Conservation (phyloP, 805 yeast genomes). For the Candida rishiriensis region DNA sequence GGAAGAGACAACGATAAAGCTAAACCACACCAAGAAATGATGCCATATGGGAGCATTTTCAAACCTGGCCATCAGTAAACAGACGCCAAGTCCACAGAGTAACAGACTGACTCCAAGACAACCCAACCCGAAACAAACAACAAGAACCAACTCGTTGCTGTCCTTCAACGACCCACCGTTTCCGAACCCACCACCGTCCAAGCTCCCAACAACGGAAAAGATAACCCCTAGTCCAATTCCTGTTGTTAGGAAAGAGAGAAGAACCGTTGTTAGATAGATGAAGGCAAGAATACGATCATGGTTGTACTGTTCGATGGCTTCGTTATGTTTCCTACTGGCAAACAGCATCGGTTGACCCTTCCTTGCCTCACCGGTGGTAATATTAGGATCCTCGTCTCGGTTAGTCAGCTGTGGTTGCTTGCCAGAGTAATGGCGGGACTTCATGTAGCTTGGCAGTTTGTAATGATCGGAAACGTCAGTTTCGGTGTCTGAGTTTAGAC, state of each 20-base stretch:
- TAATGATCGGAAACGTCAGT: constrained; percentile 12
- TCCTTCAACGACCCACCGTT: constrained; percentile 5
- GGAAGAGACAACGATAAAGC: constrained; percentile 35
- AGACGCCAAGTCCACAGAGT: constrained; percentile 39
- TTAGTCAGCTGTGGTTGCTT: too few relatives aligned
- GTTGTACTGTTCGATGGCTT: constrained; percentile 20
- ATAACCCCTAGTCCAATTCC: constrained; percentile 42
- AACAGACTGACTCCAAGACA: constrained; percentile 40
- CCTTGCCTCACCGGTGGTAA: too few relatives aligned
- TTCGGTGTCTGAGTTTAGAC: constrained; percentile 14
- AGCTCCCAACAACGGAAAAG: constrained; percentile 19
- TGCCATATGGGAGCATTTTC: constrained; percentile 37
- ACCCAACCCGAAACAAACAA: constrained; percentile 32
- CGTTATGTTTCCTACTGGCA: constrained; percentile 11
- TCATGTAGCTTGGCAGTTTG: too few relatives aligned
- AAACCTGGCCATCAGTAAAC: constrained; percentile 40
- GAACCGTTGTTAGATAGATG: constrained; percentile 37
- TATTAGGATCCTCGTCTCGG: too few relatives aligned
- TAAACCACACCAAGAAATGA: constrained; percentile 38
- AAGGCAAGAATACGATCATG: constrained; percentile 42
- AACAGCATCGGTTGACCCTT: constrained; percentile 7
- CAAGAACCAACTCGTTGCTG: constrained; percentile 18
- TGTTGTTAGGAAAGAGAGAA: constrained; percentile 37
- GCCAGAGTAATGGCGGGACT: too few relatives aligned
- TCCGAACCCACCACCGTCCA: constrained; percentile 6